Evolutionary conservation across 2,329 filamentous ascomycete genomes (phyloP), one percentile per base, ranked within the genome.

Genomic region (Fusarium illudens): DNA sequence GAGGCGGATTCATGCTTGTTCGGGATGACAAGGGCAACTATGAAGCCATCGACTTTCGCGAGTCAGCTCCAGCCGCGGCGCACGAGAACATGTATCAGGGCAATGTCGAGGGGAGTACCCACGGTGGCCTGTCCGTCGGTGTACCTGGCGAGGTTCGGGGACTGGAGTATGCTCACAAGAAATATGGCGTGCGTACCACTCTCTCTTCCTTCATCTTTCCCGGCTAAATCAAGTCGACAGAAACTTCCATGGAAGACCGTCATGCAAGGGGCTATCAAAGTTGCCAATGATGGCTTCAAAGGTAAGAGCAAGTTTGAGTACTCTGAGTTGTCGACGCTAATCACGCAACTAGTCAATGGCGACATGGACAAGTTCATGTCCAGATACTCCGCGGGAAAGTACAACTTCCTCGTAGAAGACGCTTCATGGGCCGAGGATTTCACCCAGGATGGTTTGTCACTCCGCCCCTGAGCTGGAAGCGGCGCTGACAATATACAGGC

Each of bases 1-100:
- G 95, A 7, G 95, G 95, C 37, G 95, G 95, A 3, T 98, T 98
- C 79, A 92, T 94, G 85, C 84, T 97, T 6, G 87, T 97, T 6
- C 89, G 92, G 49, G 84, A 88, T 32, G 81, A 87, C 15, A 83
- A 92, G 61, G 93, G 93, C n/a, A 83, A 83, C 17, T 96, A 94
- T 75, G 93, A 97, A 75, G 90, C 90, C 61, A 89, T 98, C 70
- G 95, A 98, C 79, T 98, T 97, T 75, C 86, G 95, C 48, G 95
- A 98, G 78, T 89, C 91, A 0, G 95, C 95, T 0, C 95, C 95
- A 1, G 91, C 90, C 0, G 92, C 92, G 0, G 92, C 94, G 0
- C 89, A 85, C 68, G 84, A 94, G 78, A 88, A 96, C 73, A 98
- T 98, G 95, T 98, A 91, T 77, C 84, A 87, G 60, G 88, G 89